Evolutionary conservation across 805 yeast species (phyloP), one percentile per base, ranked within the genome.

Genomic region (Ogataea haglerorum): DNA sequence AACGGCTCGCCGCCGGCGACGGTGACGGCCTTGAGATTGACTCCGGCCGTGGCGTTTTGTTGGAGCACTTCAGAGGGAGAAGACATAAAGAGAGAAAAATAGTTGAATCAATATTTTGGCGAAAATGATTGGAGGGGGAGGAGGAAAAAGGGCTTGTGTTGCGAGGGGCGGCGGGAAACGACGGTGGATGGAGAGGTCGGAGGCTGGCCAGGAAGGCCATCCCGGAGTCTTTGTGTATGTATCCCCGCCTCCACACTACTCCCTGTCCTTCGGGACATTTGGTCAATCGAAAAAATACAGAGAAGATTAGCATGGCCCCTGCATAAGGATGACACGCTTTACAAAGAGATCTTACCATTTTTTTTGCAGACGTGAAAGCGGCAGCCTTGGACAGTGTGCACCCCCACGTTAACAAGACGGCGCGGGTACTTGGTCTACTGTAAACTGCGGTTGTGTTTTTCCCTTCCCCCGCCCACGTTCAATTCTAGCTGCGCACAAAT

Each of bases 291-390:
- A 91, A 84, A 95, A 89, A 91, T 91, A 91, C 99, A 91, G 98
- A 91, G 99, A 91, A 91, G 98, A 93, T 91, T 90, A 91, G 98
- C 98, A 93, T 95, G 95, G 96, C 96, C 98, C 98, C 96, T 91
- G 98, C 98, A 91, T 93, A 93, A 93, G 96, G 98, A 91, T 91
- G 98, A 90, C 96, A 95, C 97, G 97, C 96, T 90, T 83, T 89
- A 88, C 97, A 91, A 91, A 91, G 97, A 91, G 98, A 90, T 91
- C 66, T 88, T 85, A 78, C 69, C 69, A 75, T 82, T 84, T 86
- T 86, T 88, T 85, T 40, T 13, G 30, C 19, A n/a, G 10, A 13
- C 21, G 14, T 5, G 10, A 12, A 10, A 12, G 12, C 16, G 4
- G n/a, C 12, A 10, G 27, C 12, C 17, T n/a, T 3, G 13, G 23